Conservation (phyloP, 1,139 yeast genomes). For the Kodamaea arcana region DNA sequence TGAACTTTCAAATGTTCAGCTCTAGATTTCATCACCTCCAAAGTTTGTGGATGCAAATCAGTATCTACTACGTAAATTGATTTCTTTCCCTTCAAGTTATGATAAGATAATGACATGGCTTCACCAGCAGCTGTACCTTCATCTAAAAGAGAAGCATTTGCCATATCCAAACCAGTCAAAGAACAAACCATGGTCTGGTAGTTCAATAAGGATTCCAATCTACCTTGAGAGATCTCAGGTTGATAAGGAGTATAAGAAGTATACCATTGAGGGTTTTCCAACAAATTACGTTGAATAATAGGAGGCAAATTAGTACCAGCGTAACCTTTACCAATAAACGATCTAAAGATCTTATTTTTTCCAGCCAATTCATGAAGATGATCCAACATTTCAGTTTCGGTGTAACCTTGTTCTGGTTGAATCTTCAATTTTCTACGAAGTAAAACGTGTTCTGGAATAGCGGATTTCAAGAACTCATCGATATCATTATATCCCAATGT, state of each 20-base stretch:
- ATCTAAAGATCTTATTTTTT: slow-evolving; percentile 66
- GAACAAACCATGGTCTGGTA: slow-evolving; percentile 88
- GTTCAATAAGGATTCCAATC: slow-evolving; percentile 83
- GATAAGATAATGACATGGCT: slow-evolving; percentile 85
- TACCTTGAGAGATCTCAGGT: slow-evolving; percentile 96
- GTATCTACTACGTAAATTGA: slow-evolving; percentile 66
- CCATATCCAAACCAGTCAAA: slow-evolving; percentile 86
- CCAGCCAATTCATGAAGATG: slow-evolving; percentile 66
- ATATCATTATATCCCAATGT: slow-evolving; percentile 64
- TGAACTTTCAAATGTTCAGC: slow-evolving; percentile 73
- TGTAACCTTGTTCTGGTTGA: slow-evolving; percentile 63
- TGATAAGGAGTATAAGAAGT: slow-evolving; percentile 98
- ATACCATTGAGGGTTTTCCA: slow-evolving; percentile 97
- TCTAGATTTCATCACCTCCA: slow-evolving; percentile 72
- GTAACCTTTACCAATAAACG: slow-evolving; percentile 92
- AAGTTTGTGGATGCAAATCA: slow-evolving; percentile 80
- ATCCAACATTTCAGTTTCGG: slow-evolving; percentile 76
- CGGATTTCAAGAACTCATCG: slow-evolving; percentile 64
- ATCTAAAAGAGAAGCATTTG: slow-evolving; percentile 90
- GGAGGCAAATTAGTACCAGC: slow-evolving; percentile 88
- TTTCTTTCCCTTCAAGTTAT: slow-evolving; percentile 65
- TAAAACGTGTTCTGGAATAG: slow-evolving; percentile 75
- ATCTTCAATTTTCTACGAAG: slow-evolving; percentile 62
- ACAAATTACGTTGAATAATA: slow-evolving; percentile 84
- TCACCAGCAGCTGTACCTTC: slow-evolving; percentile 99